These are phyloP conservation scores for Cystobasidium slooffiae DNA, from an alignment of 1,284 basidiomycete species.

Conservation along the genomic window DNA sequence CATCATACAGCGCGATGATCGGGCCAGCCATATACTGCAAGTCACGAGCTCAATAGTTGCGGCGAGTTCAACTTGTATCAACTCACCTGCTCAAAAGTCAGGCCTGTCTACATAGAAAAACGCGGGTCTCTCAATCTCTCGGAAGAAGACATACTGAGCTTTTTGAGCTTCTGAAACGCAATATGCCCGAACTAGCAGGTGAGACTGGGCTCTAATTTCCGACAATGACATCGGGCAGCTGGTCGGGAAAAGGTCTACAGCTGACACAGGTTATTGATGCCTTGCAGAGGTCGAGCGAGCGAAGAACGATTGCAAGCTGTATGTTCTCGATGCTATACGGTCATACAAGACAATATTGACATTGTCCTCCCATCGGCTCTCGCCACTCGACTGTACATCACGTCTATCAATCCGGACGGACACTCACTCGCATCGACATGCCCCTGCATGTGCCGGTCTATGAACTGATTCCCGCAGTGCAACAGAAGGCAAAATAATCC, in stretches of 20 bases:
- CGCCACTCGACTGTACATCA: background rate
- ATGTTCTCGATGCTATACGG: background rate
- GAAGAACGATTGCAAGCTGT: conserved; percentile 64
- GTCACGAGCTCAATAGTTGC: no score
- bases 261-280: background rate
- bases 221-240: background rate
- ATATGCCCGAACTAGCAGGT: conserved; percentile 43
- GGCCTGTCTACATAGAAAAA: no score
- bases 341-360: background rate
- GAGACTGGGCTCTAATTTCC: background rate
- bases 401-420: background rate
- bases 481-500: conserved; percentile 66
- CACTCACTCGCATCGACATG: background rate
- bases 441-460: background rate
- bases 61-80: no score
- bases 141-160: no score
- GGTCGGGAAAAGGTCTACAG: background rate
- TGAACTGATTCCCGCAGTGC: conserved; percentile 51
- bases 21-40: no score
- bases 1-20: no score
- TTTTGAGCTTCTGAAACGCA: background rate
- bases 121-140: no score
- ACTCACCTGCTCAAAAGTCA: no score
- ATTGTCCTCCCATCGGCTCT: background rate
- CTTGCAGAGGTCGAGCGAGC: conserved; percentile 72